Evolutionary conservation across 768 basidiomycete genomes (phyloP), one percentile per base, ranked within the genome.

Genomic region (Phylloporus arenicola): DNA sequence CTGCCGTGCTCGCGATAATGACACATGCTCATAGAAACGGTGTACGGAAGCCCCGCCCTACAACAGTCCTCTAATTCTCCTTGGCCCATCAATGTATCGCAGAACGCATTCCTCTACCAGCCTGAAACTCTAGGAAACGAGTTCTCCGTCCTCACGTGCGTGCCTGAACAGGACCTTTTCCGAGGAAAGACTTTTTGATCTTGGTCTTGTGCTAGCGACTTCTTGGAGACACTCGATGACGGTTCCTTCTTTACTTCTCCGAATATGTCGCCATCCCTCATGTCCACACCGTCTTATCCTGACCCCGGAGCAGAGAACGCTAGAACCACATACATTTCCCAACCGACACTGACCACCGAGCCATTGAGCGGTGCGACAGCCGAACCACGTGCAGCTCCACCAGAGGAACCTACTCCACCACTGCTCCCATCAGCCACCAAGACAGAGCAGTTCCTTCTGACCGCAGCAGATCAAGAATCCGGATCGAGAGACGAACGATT

Each of bases 381-480:
- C 31, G 65, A 63, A 17, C 54, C 53, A 16, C 59, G 53, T 4
- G 50, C 54, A 22, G 54, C 58, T 34, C 53, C 68, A 42, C 59
- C 72, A 33, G 73, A 75, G 37, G 69, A 75, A 30, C 67, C 75
- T 2, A 69, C 73, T 0, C 74, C 79, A 4, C 63, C 70, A 14
- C 77, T 88, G 4, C 75, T 91, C 2, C 85, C 85, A 0, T 78
- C 85, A 0, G 82, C 85, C 13, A 88, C 80, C 1, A 88, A 86
- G 62, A 87, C 91, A 1, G 95, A 98, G 65, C 80, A 78, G 43
- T 98, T 94, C 70, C 75, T 96, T 52, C 74, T 97, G 20, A 94
- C 91, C 0, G 94, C 95, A 4, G 95, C 95, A 0, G 95, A 97
- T 67, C 94, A 96, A 61, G 89, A 88, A 47, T 81, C 87, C 1